Conservation (phyloP, 1,139 yeast genomes). For the Protomyces pachydermus region DNA sequence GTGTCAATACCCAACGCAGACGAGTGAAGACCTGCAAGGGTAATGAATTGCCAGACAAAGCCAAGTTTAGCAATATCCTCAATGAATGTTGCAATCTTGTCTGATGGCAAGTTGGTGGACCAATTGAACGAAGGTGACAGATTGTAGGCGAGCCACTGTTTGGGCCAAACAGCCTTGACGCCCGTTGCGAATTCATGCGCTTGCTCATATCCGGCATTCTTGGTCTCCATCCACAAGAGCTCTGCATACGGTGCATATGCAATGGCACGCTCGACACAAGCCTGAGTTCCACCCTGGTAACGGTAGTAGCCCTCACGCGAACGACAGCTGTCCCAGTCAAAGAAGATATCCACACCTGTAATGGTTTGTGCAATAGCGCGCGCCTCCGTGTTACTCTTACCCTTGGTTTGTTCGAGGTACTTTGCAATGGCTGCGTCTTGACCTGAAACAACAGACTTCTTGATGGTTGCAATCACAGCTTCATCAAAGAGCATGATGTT, state of each 20-base stretch:
- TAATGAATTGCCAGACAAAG: conserved; percentile 96
- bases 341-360: conserved; percentile 77
- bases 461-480: conserved; percentile 80
- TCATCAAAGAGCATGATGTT: conserved; percentile 84
- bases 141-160: conserved; percentile 94
- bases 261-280: conserved; percentile 96
- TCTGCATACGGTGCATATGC: conserved; percentile 95
- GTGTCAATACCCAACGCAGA: conserved; percentile 88
- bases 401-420: conserved; percentile 49
- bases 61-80: conserved; percentile 78
- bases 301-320: conserved; percentile 97
- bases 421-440: conserved; percentile 57
- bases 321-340: conserved; percentile 95
- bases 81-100: conserved; percentile 80
- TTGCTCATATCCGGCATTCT: conserved; percentile 87
- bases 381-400: conserved; percentile 74
- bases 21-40: conserved; percentile 95
- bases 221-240: conserved; percentile 98
- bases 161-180: conserved; percentile 72
- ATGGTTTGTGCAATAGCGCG: conserved; percentile 68
- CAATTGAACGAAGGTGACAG: conserved; percentile 97
- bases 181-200: conserved; percentile 94
- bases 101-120: conserved; percentile 73
- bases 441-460: conserved; percentile 54
- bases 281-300: conserved; percentile 93